Conservation (phyloP, 768 basidiomycete species). For the Russula brevipes region DNA sequence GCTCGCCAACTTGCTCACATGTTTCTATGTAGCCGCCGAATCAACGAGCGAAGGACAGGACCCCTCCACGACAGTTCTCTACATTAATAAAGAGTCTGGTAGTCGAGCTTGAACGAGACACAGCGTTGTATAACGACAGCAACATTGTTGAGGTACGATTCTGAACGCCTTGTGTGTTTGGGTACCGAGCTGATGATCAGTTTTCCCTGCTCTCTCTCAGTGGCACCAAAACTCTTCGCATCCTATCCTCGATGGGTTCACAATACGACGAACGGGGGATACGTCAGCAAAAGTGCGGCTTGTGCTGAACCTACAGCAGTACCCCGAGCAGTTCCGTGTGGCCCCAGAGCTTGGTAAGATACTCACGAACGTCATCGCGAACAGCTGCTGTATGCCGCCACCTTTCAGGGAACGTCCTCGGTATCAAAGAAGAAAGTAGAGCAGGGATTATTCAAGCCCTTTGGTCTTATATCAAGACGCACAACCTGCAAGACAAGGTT, state of each 20-base stretch:
- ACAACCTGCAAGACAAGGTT: constrained; percentile 77
- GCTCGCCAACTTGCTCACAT: constrained; percentile 1
- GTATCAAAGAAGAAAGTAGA: constrained; percentile 80
- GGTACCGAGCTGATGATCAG: background rate
- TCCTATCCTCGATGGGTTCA: constrained; percentile 79
- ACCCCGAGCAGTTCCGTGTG: constrained; percentile 81
- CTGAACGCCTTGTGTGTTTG: background rate
- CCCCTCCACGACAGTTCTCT: constrained; percentile 71
- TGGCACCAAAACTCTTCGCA: constrained; percentile 58
- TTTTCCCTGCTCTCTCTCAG: constrained; percentile 32
- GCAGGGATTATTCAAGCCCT: constrained; percentile 74
- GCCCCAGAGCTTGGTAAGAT: constrained; percentile 61
- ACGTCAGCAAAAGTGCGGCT: constrained; percentile 69
- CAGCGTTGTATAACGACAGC: constrained; percentile 71
- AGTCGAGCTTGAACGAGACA: constrained; percentile 83
- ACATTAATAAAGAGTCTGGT: constrained; percentile 79
- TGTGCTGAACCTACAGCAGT: constrained; percentile 82
- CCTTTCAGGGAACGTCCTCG: constrained; percentile 53
- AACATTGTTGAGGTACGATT: constrained; percentile 83
- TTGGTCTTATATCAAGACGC: constrained; percentile 89
- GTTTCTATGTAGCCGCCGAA: constrained; percentile 44
- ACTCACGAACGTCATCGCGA: background rate
- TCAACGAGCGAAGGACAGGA: constrained; percentile 58
- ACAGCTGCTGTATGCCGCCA: background rate
- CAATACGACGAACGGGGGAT: constrained; percentile 77